These are phyloP conservation scores for Westerdykella sp. DNA, from an alignment of 2,329 filamentous ascomycete species.

Conservation along the genomic window DNA sequence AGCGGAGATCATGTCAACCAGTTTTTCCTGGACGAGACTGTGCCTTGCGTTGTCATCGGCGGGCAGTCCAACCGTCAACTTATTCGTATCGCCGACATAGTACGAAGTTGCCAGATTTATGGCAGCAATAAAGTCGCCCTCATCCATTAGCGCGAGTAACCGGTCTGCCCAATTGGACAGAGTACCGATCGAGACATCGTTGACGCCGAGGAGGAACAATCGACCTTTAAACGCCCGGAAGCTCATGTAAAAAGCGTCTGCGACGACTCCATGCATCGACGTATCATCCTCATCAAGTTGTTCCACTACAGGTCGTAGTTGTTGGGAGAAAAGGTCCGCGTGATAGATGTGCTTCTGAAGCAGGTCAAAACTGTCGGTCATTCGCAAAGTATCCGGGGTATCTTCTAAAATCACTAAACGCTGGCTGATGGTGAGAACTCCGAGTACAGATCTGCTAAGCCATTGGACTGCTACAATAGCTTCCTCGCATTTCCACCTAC, in stretches of 20 bases:
- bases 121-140: constrained; percentile 89
- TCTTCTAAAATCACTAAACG: constrained; percentile 90
- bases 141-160: constrained; percentile 87
- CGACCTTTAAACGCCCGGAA: constrained; percentile 93
- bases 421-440: constrained; percentile 89
- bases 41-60: constrained; percentile 73
- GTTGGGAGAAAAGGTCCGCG: constrained; percentile 79
- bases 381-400: constrained; percentile 59
- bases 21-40: constrained; percentile 75
- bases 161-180: constrained; percentile 97
- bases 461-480: constrained; percentile 95
- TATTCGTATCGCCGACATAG: constrained; percentile 86
- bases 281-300: constrained; percentile 79
- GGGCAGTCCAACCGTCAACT: constrained; percentile 85
- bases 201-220: constrained; percentile 87
- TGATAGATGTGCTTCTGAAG: constrained; percentile 91
- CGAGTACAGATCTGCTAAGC: constrained; percentile 88
- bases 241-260: constrained; percentile 97
- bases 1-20: constrained; percentile 88
- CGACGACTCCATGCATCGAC: constrained; percentile 90
- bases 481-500: constrained; percentile 88
- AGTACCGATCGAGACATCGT: constrained; percentile 83
- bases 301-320: constrained; percentile 79
- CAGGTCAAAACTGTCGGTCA: constrained; percentile 92
- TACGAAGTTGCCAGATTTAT: constrained; percentile 88